Base-by-base conservation (phyloP, 75 land plant species). In the Cupressus sempervirens region DNA sequence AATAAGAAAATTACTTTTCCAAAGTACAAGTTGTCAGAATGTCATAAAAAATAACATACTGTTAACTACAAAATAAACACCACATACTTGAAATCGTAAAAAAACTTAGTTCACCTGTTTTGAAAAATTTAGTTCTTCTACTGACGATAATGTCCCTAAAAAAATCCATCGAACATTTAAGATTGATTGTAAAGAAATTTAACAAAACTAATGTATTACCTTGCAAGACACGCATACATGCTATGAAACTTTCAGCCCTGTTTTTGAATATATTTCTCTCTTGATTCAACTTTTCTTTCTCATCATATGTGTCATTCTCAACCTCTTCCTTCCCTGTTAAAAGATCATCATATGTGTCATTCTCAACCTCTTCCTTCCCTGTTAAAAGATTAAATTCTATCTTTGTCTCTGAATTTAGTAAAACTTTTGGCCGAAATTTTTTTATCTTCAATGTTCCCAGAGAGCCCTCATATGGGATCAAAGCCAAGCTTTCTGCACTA, bases 191-290 rank as follows among this genome's bases (percentile, higher is more conserved):
- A 10, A 77, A 38, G 29, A 77, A 77, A 43, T 3, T 83, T 83
- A 81, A 56, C 15, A 4, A 82, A 10, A 20, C 9, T 8, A 16
- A 29, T 16, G 10, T 35, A 73, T 16, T 36, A 89, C 90, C 91
- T 89, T 89, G 91, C 6, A 88, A 80, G 54, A 58, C 52, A 73
- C 86, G 91, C 91, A 89, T 89, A 38, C 84, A 86, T 23, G 40
- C 41, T 81, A 89, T 89, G 62, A 89, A 89, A 73, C 35, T 36
- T 52, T 81, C 81, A 0, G 90, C 87, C 58, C 67, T 82, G 5
- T 65, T 73, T 85, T 85, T 89, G 72, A 85, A 85, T 7, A 56
- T 5, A 3, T 73, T 75, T 52, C 91, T 68, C 54, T 88, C 87
- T 35, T 73, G 34, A 26, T 89, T 87, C 90, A 68, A 58, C 36